Conservation (phyloP, 257 asterid genomes). For the Solanum chilense region DNA sequence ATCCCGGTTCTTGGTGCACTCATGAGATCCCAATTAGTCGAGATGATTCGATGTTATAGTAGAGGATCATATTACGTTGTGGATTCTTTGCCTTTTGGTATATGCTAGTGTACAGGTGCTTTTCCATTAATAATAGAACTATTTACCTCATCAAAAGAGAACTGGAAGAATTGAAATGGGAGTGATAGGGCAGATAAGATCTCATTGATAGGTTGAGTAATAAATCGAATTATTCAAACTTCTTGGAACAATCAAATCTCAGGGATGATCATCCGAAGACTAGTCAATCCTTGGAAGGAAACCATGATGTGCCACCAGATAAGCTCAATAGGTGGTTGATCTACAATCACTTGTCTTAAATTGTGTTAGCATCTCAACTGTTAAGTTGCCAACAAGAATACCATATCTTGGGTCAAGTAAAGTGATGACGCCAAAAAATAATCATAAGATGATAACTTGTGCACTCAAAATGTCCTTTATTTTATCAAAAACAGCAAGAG, state of each 20-base stretch:
- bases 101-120: background rate
- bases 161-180: background rate
- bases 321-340: background rate
- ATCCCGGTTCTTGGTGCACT: background rate
- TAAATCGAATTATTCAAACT: background rate
- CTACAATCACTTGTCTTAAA: background rate
- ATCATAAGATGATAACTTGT: background rate
- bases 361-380: background rate
- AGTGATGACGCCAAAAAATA: background rate
- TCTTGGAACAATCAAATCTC: background rate
- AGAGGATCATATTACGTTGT: background rate
- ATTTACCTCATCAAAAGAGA: background rate
- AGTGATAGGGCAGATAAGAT: background rate
- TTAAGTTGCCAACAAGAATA: background rate
- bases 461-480: background rate
- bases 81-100: background rate
- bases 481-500: background rate
- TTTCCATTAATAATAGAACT: background rate
- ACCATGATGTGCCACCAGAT: background rate
- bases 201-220: background rate
- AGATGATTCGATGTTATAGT: background rate
- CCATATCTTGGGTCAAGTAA: background rate
- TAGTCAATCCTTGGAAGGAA: background rate
- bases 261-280: background rate
- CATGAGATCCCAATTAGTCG: background rate